Percentiles rank a stretch among this genome's conserved stretches.
These are phyloP conservation scores for Scutellaria minor DNA, from an alignment of 257 asterid species.

Conservation along the genomic window DNA sequence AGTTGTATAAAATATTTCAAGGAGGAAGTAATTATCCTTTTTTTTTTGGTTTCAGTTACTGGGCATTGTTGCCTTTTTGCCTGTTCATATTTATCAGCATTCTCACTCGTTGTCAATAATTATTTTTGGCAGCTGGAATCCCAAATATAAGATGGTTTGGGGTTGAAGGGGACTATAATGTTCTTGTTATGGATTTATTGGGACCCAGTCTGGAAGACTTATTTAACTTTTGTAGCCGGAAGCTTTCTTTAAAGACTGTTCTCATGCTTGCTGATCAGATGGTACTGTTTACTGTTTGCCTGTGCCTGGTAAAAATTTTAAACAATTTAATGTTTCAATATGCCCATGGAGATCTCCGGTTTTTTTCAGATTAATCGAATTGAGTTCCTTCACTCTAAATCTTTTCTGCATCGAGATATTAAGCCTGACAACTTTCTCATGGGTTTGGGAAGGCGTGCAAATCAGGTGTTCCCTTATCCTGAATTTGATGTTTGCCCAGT, in stretches of 20 bases:
- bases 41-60: constrained; percentile 27
- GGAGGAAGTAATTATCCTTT: constrained; percentile 64
- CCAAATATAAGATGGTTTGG: constrained; percentile 71
- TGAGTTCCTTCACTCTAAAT: constrained; percentile 65
- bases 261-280: constrained; percentile 88
- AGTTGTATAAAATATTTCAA: constrained; percentile 65
- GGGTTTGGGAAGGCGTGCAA: constrained; percentile 78
- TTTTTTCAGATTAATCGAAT: constrained; percentile 61
- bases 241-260: constrained; percentile 70
- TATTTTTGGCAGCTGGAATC: constrained; percentile 59
- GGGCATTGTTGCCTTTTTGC: constrained; percentile 13
- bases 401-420: constrained; percentile 72
- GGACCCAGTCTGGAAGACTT: constrained; percentile 84
- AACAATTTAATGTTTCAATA: constrained; percentile 18
- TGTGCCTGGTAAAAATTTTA: constrained; percentile 6
- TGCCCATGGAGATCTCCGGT: constrained; percentile 25
- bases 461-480: constrained; percentile 53
- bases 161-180: constrained; percentile 77
- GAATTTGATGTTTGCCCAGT: constrained; percentile 16
- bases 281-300: constrained; percentile 44
- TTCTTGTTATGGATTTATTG: constrained; percentile 71
- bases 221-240: constrained; percentile 70
- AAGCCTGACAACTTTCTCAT: constrained; percentile 81
- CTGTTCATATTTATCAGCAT: constrained; percentile 24
- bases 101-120: constrained; percentile 38